These are phyloP conservation scores for Pyricularia grisea DNA, from an alignment of 2,329 filamentous ascomycete species.

Conservation along the genomic window DNA sequence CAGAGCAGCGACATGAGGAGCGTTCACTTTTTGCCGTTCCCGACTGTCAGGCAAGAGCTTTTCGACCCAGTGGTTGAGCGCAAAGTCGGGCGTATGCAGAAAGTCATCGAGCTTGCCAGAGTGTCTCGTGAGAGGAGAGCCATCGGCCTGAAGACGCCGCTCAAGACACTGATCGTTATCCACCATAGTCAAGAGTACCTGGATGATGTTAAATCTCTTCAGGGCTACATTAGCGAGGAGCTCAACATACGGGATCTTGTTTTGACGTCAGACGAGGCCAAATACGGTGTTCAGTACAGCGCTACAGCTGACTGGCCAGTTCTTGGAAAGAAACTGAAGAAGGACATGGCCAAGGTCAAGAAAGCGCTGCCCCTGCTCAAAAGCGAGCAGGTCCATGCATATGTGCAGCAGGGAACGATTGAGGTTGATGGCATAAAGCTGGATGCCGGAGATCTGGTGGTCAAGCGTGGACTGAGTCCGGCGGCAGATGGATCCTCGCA, in stretches of 20 bases:
- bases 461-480: slow-evolving; percentile 71
- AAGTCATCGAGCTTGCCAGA: slow-evolving; percentile 83
- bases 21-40: slow-evolving; percentile 88
- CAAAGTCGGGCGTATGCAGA: slow-evolving; percentile 84
- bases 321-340: slow-evolving; percentile 94
- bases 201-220: slow-evolving; percentile 74
- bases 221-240: slow-evolving; percentile 86
- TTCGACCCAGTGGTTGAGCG: slow-evolving; percentile 83
- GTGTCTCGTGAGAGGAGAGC: slow-evolving; percentile 77
- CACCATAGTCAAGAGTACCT: slow-evolving; percentile 76
- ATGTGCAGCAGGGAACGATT: slow-evolving; percentile 64
- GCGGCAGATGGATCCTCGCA: slow-evolving; percentile 49
- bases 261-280: slow-evolving; percentile 76
- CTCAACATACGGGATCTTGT: slow-evolving; percentile 82
- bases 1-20: slow-evolving; percentile 66
- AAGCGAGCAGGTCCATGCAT: slow-evolving; percentile 72
- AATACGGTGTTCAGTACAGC: slow-evolving; percentile 87
- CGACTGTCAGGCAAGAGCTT: slow-evolving; percentile 77
- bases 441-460: slow-evolving; percentile 70
- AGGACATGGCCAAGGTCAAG: slow-evolving; percentile 85
- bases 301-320: slow-evolving; percentile 88
- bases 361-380: slow-evolving; percentile 74
- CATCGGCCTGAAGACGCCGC: slow-evolving; percentile 80
- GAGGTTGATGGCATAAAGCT: slow-evolving; percentile 79
- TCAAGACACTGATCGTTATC: slow-evolving; percentile 84